Base-by-base conservation (phyloP, 345 rosid genomes). In the Citrus sp. region DNA sequence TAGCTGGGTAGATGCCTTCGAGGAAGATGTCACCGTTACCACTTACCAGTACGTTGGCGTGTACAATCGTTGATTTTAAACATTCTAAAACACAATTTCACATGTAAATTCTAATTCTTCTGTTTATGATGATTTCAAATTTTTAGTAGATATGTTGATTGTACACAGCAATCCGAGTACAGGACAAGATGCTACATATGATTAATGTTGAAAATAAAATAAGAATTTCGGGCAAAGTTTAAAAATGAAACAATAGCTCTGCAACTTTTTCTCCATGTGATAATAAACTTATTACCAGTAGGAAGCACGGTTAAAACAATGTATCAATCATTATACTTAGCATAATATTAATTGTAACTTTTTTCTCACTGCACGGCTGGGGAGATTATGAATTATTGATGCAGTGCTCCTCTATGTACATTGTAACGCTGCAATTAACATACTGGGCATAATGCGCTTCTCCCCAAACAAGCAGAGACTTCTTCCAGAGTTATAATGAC, bases 401-500 rank as follows among this genome's bases (percentile, higher is more conserved):
- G 42, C 70, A 16, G 6, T 13, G 12, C 19, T 21, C 22, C 9
- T 28, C 24, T 35, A 2, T n/a, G 27, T 3, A 42, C 28, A 75
- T 19, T 46, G 71, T 49, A 22, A 32, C 3, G 18, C 34, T 32
- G 54, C 3, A 62, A 9, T 79, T 62, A 80, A 77, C 86, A 80
- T 21, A 82, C 82, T 60, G 83, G 84, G 55, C 84, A 86, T 19
- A 54, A 54, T 14, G 71, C 81, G 16, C 46, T 80, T 68, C 78
- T 77, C 14, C 79, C 70, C 19, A 72, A 25, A 35, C 7, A 10
- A 4, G 27, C 35, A 3, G 72, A 82, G 42, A 81, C 91, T 79
- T 88, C 92, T 40, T 90, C 93, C 14, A 90, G 75, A 16, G 66
- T 85, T 4, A 21, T 30, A 66, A 90, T 88, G 37, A 86, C 78